A percentile compares a stretch with the other conserved stretches of the same genome.
Evolutionary conservation across 78 protist species (phyloP).

Genomic region (Protostelium mycophagum): DNA sequence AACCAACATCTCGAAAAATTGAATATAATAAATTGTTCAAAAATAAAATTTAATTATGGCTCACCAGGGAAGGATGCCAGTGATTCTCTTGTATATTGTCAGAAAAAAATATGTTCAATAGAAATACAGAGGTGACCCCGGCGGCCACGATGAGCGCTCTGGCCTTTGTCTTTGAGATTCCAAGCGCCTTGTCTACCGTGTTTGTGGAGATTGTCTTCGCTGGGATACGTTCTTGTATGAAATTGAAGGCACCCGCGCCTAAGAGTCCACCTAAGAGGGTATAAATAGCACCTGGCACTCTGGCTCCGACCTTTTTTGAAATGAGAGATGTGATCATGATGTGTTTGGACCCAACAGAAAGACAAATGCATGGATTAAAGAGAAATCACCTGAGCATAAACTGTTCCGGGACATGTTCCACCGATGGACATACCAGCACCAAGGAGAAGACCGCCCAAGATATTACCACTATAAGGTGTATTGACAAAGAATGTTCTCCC

Average conservation of each 20-base stretch:
- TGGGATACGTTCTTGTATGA: not conserved
- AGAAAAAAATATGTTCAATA: constrained; percentile 19
- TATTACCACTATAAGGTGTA: constrained; percentile 4
- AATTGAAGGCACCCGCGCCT: constrained; percentile 18
- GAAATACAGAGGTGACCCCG: not conserved
- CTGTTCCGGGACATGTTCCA: constrained; percentile 63
- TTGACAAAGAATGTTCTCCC: not conserved
- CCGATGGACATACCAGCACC: constrained; percentile 33
- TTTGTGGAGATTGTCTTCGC: not conserved
- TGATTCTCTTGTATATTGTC: constrained; percentile 16
- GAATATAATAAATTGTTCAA: too few relatives aligned
- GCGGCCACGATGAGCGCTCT: constrained; percentile 22
- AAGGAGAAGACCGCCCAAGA: constrained; percentile 46
- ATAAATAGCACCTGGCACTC: constrained; percentile 6
- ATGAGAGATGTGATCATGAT: not conserved
- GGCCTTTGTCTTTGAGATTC: constrained; percentile 2
- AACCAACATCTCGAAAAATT: too few relatives aligned
- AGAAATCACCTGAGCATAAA: constrained; percentile 26
- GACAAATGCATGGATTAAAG: too few relatives aligned
- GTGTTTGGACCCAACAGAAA: too few relatives aligned
- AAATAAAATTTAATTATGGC: too few relatives aligned
- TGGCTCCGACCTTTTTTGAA: constrained; percentile 4
- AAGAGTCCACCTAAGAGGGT: constrained; percentile 42
- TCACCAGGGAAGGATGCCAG: not conserved
- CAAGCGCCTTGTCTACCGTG: not conserved